Evolutionary conservation across 768 basidiomycete genomes (phyloP), one percentile per base, ranked within the genome.

Genomic region (Mycena vulgaris): DNA sequence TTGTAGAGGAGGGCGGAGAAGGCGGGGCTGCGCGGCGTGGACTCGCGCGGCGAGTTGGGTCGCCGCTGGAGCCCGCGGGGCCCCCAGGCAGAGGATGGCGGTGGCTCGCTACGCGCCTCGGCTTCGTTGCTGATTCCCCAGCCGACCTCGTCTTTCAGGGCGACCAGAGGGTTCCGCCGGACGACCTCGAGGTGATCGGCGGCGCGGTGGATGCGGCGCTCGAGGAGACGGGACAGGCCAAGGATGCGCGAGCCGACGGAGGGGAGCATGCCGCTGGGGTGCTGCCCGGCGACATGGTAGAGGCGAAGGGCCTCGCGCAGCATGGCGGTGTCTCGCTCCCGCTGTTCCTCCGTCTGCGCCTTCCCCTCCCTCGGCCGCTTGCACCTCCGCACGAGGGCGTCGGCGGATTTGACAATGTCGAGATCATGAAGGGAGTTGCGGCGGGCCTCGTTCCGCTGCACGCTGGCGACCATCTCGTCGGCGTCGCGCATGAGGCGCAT

Each of bases 241-340:
- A 62, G 56, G 39, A 69, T 49, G 14, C 68, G 61, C 35, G 53
- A 49, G n/a, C 55, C 52, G 5, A 69, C 16, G 14, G 63, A 27
- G 2, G 68, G 68, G 55, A 69, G 57, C 6, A 35, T 31, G 31
- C 62, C 62, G 27, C 63, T 47, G 8, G 37, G 5, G 19, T 61
- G 45, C 49, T 63, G 42, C 4, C 61, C 23, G 1, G 68, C 68
- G n/a, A 48, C 55, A 33, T 55, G 27, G 28, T 69, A 69, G 28
- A 69, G 49, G 3, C 61, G 47, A 8, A 69, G 62, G 6, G 68
- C 68, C 47, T 69, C 68, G 5, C 62, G 25, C 47, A 69, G 31
- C 1, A 37, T n/a, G 7, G 53, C 61, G 11, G 10, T 5, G 14
- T 40, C 40, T 11, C 21, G 21, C 6, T 21, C 42, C 42, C 42